These are phyloP conservation scores for Drechslerella coelobrocha DNA, from an alignment of 2,329 filamentous ascomycete genomes.

Conservation along the genomic window DNA sequence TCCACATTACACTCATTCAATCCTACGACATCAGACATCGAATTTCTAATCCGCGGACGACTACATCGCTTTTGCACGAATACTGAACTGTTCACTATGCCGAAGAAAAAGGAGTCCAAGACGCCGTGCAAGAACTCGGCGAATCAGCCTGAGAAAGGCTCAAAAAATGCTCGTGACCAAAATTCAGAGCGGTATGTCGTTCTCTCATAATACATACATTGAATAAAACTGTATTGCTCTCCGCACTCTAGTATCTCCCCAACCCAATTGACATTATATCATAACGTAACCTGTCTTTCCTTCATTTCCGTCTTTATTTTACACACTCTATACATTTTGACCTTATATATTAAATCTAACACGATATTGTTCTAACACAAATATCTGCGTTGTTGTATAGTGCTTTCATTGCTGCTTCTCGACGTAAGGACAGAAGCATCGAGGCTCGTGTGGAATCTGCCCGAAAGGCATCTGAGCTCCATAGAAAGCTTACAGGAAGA, in stretches of 20 bases:
- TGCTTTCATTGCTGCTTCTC: constrained; percentile 89
- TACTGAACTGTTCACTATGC: neutral
- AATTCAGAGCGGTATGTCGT: constrained; percentile 70
- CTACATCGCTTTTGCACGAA: neutral
- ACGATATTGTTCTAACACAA: constrained; percentile 16
- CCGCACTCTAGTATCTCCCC: constrained; percentile 7
- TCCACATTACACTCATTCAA: neutral
- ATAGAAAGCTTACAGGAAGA: constrained; percentile 85
- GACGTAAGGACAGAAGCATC: constrained; percentile 82
- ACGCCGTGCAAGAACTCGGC: constrained; percentile 11
- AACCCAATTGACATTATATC: neutral
- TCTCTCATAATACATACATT: constrained; percentile 56
- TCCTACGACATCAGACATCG: no score
- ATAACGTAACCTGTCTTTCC: neutral
- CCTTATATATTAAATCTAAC: neutral
- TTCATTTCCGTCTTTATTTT: neutral
- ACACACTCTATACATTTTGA: neutral
- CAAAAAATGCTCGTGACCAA: constrained; percentile 77
- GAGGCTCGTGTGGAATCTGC: constrained; percentile 90
- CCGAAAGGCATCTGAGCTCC: constrained; percentile 84
- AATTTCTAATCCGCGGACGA: neutral
- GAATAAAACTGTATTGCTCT: constrained; percentile 56
- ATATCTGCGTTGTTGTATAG: constrained; percentile 59
- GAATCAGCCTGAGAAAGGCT: constrained; percentile 62
- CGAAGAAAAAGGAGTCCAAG: neutral